Evolutionary conservation across 805 yeast genomes (phyloP).

Genomic region (Pichia kluyveri): DNA sequence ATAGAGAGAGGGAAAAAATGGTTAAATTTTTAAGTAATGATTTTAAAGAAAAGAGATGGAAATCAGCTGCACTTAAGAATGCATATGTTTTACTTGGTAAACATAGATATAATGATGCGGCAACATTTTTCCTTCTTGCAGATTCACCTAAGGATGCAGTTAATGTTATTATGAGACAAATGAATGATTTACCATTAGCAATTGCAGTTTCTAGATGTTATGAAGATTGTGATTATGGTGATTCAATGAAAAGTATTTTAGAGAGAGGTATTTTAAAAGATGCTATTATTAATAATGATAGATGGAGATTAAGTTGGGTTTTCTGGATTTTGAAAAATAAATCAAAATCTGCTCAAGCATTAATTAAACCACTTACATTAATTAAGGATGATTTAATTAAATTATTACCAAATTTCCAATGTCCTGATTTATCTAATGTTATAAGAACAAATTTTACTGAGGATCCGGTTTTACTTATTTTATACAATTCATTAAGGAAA

Average conservation of each 20-base stretch:
- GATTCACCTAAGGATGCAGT: slow-evolving; percentile 70
- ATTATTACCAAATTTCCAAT: slow-evolving; percentile 21
- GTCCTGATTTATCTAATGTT: slow-evolving; percentile 33
- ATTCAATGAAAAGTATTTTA: slow-evolving; percentile 41
- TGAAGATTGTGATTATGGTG: slow-evolving; percentile 49
- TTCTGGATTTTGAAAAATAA: slow-evolving; percentile 55
- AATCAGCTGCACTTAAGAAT: slow-evolving; percentile 80
- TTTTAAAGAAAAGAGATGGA: slow-evolving; percentile 70
- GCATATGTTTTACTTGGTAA: slow-evolving; percentile 86
- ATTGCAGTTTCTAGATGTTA: slow-evolving; percentile 73
- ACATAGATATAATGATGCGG: slow-evolving; percentile 82
- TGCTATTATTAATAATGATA: slow-evolving; percentile 54
- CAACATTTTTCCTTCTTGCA: slow-evolving; percentile 77
- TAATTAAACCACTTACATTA: slow-evolving; percentile 45
- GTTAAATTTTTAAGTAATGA: slow-evolving; percentile 68
- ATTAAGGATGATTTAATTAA: slow-evolving; percentile 22
- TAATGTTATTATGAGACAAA: slow-evolving; percentile 58
- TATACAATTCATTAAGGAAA: slow-evolving; percentile 55
- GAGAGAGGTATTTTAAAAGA: slow-evolving; percentile 41
- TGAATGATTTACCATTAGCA: slow-evolving; percentile 65
- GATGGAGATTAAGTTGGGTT: slow-evolving; percentile 79
- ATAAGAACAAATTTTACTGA: slow-evolving; percentile 29
- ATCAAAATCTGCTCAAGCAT: slow-evolving; percentile 49
- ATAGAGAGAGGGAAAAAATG: slow-evolving; percentile 79
- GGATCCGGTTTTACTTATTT: slow-evolving; percentile 71